Conservation (phyloP, 1,284 basidiomycete species). For the Puccinia coronata region DNA sequence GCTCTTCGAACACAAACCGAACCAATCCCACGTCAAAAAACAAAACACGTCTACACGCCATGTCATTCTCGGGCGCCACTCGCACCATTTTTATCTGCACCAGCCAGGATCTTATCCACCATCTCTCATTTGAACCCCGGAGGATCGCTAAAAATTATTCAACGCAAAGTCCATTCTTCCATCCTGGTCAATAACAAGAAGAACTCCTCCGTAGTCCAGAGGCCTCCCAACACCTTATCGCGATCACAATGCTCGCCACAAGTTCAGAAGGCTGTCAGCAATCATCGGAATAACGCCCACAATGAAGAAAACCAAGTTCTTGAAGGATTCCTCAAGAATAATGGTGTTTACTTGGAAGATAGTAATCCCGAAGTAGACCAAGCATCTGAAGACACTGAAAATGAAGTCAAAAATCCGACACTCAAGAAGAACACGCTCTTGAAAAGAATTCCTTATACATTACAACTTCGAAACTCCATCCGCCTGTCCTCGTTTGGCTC, state of each 20-base stretch:
- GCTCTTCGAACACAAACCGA: neutral
- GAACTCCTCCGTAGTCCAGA: neutral
- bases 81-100: neutral
- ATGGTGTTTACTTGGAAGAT: neutral
- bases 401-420: neutral
- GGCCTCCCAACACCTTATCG: neutral
- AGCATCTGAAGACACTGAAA: neutral
- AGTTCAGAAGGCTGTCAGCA: neutral
- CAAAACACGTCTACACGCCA: neutral
- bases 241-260: neutral
- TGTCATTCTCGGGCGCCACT: slow-evolving; percentile 9
- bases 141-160: neutral
- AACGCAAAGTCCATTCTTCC: slow-evolving; percentile 2
- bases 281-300: neutral
- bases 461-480: neutral
- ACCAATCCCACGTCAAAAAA: slow-evolving; percentile 7
- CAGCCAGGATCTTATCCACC: neutral
- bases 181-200: neutral
- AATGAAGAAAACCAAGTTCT: slow-evolving; percentile 5
- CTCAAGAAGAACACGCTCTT: neutral
- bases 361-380: neutral
- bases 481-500: neutral
- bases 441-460: slow-evolving; percentile 9
- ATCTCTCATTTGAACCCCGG: neutral
- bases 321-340: neutral